Base-by-base conservation (phyloP, 805 yeast genomes). In the Ogataea paradorogensis region DNA sequence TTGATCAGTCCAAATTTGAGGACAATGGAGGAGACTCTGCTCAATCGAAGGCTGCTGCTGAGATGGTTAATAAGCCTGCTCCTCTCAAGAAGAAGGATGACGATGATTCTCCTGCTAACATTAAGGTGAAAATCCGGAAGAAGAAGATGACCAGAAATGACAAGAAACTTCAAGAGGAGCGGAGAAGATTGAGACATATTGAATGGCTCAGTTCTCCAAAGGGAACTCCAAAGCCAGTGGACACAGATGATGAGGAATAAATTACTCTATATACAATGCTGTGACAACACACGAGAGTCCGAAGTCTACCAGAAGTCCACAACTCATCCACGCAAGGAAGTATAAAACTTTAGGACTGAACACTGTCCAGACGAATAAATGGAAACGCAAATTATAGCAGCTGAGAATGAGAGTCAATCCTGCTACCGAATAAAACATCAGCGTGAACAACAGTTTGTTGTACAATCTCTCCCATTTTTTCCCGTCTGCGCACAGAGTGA, bases 71-170 rank as follows among this genome's bases (percentile, higher is more conserved):
- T 28, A 67, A 76, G 23, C 73, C 76, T 7, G 63, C 73, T 3
- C 66, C 76, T 13, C 56, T 72, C 7, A 71, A 69, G 67, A 69
- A 72, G 67, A 69, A 72, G 7, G 73, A 72, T 50, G 86, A 86
- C 50, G 89, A 85, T 58, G 95, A 85, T 55, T 89, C 96, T 27
- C 98, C 98, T 9, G 95, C 96, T 33, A 86, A 93, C 66, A 90
- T 91, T 68, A 91, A 91, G 76, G 88, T 93, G 42, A 85, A 86
- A 66, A 73, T 74, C 59, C 83, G 87, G 76, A 90, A 89, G 86
- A 93, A 86, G 91, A 90, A 89, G 80, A 70, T 93, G 80, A 93
- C 98, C 21, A 82, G 99, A 78, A 91, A 91, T 61, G 97, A 91
- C 58, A 81, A 87, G 82, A 91, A 91, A 70, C 69, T 73, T 32